Base-by-base conservation (phyloP, 2,329 filamentous ascomycete species). In the Sporothrix brasiliensis region DNA sequence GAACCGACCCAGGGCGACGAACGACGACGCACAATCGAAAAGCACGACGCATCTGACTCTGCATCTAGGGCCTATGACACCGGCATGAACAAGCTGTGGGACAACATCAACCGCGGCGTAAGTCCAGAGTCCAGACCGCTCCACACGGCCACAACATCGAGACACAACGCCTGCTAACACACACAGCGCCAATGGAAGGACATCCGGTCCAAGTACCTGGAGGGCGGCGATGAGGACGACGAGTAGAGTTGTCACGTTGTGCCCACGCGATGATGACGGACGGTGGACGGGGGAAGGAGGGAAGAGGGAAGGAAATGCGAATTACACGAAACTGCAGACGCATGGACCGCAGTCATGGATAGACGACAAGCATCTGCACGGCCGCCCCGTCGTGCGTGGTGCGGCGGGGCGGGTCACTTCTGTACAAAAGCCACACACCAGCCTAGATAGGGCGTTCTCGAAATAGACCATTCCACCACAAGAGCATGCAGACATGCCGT, bases 141-240 rank as follows among this genome's bases (percentile, higher is more conserved):
- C 16, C 11, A 10, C 30, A 14, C 14, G n/a, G 21, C 9, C 14
- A 34, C 65, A 30, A 10, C 21, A 4, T 34, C 5, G 16, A 50
- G n/a, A 41, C 19, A 34, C 6, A 9, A 27, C 21, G 10, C 14
- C n/a, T 41, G 52, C 52, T 71, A 68, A 71, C 56, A 2, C n/a
- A 58, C 74, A 76, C 79, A 98, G 94, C 93, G 94, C 79, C 94
- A 97, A 96, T 98, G 95, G 95, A 97, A 97, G 88, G 95, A 99
- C 81, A 97, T 99, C 85, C 94, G 96, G 84, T 84, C 90, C 81
- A 90, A 87, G 83, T 99, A 97, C 82, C 81, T 97, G 78, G 83
- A 92, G 83, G 85, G 86, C 72, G 87, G 85, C 70, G 89, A 91
- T 74, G 89, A 89, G 75, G 89, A 89, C 74, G 87, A 90, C 74